Evolutionary conservation across 768 basidiomycete species (phyloP), one percentile per base, ranked within the genome.

Genomic region (Coprinopsis cinerea): DNA sequence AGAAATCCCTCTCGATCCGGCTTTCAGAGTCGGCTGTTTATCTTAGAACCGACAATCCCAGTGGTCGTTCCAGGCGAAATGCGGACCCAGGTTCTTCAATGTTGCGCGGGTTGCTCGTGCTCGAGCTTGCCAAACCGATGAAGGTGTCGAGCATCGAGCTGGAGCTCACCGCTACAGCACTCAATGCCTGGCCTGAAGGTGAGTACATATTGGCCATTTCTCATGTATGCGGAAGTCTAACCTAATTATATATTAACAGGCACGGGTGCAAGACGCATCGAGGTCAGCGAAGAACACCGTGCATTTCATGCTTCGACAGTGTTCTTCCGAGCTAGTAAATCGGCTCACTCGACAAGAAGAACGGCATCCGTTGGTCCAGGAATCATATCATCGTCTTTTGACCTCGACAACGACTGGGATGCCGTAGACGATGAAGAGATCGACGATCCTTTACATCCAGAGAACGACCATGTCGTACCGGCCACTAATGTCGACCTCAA

Each of bases 151-250:
- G 83, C 58, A 93, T 99, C 50, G 84, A 85, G 48, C 72, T 96
- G 32, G 81, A 84, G 62, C 68, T 99, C 18, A 72, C 82, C 39
- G 93, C 88, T 2, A 85, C 73, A 51, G 74, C 83, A 2, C 67
- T 74, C 20, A 87, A 83, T 3, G 77, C 81, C 30, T 96, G 92
- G 85, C 83, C 86, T 1, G 92, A 96, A 76, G 90, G 94, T 92
- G 53, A 45, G 75, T 62, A 11, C 46, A 27, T 26, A 28, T 28
- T 39, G 9, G 34, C 34, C 39, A 47, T 18, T 51, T 50, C 49
- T 39, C 44, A 3, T 34, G 17, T 35, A 17, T 22, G 22, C 46
- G 32, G 17, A 47, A 48, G 34, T 42, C 46, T 28, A 47, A 45
- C 45, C 42, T 25, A 41, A 34, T 47, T 23, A 13, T 30, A 39